Conservation (phyloP, 768 basidiomycete species). For the Amanita exitialis region DNA sequence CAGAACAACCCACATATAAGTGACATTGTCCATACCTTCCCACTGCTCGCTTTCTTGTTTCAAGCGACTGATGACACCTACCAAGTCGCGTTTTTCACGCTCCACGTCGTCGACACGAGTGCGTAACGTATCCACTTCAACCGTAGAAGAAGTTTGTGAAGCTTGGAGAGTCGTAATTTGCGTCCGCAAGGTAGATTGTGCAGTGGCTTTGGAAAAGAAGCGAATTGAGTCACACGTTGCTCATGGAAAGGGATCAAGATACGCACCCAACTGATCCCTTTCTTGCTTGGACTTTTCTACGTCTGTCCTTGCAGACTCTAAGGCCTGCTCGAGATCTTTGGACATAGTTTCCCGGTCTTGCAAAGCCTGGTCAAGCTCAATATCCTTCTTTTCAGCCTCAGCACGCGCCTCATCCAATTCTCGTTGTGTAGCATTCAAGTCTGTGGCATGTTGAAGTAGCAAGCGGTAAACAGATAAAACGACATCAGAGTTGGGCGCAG, state of each 20-base stretch:
- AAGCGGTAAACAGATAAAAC: conserved; percentile 55
- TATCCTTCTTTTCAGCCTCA: conserved; percentile 58
- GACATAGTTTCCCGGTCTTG: conserved; percentile 63
- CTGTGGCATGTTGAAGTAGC: conserved; percentile 44
- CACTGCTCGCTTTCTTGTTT: conserved; percentile 67
- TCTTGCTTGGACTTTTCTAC: conserved; percentile 46
- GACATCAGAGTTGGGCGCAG: conserved; percentile 46
- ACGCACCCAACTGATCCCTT: conserved; percentile 57
- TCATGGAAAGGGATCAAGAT: neutral
- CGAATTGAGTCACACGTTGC: neutral
- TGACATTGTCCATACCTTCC: conserved; percentile 45
- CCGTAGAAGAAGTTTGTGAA: conserved; percentile 53
- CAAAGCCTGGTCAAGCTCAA: conserved; percentile 78
- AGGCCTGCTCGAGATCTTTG: conserved; percentile 43
- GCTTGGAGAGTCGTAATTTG: conserved; percentile 47
- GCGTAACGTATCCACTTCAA: conserved; percentile 48
- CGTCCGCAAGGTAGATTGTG: conserved; percentile 37
- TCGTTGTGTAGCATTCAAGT: conserved; percentile 43
- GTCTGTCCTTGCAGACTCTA: conserved; percentile 47
- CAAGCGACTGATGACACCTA: conserved; percentile 73
- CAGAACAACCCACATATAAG: neutral
- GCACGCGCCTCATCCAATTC: conserved; percentile 68
- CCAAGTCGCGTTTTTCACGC: conserved; percentile 83
- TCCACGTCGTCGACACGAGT: conserved; percentile 66
- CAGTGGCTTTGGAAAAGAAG: conserved; percentile 29